These are phyloP conservation scores for Pseudogymnoascus sp. DNA, from an alignment of 2,329 filamentous ascomycete species.

Conservation along the genomic window DNA sequence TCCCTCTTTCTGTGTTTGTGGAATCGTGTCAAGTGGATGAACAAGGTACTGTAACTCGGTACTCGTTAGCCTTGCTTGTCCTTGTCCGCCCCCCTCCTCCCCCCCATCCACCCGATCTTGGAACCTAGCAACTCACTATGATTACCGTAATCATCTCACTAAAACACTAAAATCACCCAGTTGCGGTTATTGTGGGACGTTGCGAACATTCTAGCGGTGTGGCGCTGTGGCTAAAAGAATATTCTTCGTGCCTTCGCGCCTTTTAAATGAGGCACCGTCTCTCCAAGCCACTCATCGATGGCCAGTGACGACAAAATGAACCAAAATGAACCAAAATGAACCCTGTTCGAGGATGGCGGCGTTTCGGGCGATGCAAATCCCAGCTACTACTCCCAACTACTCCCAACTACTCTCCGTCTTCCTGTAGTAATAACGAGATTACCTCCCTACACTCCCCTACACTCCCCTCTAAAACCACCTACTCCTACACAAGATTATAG, in stretches of 20 bases:
- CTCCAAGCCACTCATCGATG: background rate
- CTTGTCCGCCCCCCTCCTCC: background rate
- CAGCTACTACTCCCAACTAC: background rate
- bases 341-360: background rate
- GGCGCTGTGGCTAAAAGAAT: conserved; percentile 7
- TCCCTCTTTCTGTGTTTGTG: background rate
- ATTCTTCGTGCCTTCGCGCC: background rate
- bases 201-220: background rate
- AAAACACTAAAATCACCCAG: no score
- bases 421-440: background rate
- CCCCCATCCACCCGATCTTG: background rate
- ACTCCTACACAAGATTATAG: background rate
- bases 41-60: conserved; percentile 5
- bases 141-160: no score
- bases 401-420: background rate
- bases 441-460: background rate
- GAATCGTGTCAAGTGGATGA: conserved; percentile 2
- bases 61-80: background rate
- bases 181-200: background rate
- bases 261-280: background rate
- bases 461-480: background rate
- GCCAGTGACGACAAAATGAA: background rate
- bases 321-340: background rate
- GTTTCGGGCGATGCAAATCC: background rate
- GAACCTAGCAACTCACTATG: background rate